Evolutionary conservation across 2,329 filamentous ascomycete species (phyloP), one percentile per base, ranked within the genome.

Genomic region (Simplicillium sp.): DNA sequence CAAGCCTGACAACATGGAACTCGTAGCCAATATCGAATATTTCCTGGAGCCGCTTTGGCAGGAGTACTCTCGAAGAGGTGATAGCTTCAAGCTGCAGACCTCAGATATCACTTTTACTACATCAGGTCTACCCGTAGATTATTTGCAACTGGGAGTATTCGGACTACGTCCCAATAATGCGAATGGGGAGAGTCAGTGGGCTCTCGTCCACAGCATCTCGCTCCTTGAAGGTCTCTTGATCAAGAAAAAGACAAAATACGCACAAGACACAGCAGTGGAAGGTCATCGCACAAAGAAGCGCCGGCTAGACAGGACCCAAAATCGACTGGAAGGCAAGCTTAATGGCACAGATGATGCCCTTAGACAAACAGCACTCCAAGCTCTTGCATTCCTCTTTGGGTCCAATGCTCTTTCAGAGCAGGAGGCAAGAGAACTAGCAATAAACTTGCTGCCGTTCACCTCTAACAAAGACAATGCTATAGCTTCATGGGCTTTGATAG

Each of bases 401-500:
- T 58, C 64, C 28, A 57, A 60, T 38, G 59, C 65, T 17, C 54
- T 75, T 1, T 58, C 67, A 3, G 49, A 62, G 28, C 71, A 80
- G 28, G 73, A 77, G 11, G 61, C 82, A 18, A 58, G 62, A 5
- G 66, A 70, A 1, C 56, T 82, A 4, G 54, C 92, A 3, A 67
- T 71, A 8, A 71, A 74, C 34, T 62, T 94, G 13, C 62, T 70
- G 13, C 59, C 64, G 11, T 69, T 73, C 40, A 75, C 84, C 34
- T 70, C 75, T 9, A 84, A 92, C 53, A 89, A 94, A 51, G 80
- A 83, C 48, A 62, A 65, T 12, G 59, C 62, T 8, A 66, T 82
- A 33, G 75, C 81, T 7, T 86, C 81, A 0, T 98, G 92, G 92
- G 82, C 87, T 14, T 78, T 94, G 67, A 59, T 96, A 39, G 82